Conservation (phyloP, 345 rosid genomes). For the Combretum micranthum region DNA sequence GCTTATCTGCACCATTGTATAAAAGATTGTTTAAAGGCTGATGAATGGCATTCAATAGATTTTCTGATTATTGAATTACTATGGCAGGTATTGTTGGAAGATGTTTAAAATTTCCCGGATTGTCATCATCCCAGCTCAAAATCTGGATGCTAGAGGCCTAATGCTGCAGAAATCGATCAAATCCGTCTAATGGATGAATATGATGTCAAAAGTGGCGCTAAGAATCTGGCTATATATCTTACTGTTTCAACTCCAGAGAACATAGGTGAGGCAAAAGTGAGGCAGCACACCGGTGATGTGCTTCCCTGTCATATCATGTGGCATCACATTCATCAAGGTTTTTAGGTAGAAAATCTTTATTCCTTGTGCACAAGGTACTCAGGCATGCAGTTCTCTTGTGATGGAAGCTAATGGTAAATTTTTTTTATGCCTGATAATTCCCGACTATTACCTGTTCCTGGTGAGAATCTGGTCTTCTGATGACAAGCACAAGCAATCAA, state of each 20-base stretch:
- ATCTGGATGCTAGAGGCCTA: conserved; percentile 50
- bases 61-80: neutral
- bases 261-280: conserved; percentile 61
- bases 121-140: conserved; percentile 55
- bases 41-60: too few species aligned
- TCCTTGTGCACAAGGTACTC: conserved; percentile 57
- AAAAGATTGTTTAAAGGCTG: too few species aligned
- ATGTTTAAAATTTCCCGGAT: conserved; percentile 69
- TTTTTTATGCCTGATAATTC: conserved; percentile 51
- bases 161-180: conserved; percentile 50
- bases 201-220: conserved; percentile 52
- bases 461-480: conserved; percentile 61
- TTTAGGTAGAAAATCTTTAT: conserved; percentile 60
- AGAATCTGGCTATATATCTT: conserved; percentile 61
- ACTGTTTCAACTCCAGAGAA: conserved; percentile 52
- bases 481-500: conserved; percentile 40
- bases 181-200: conserved; percentile 51
- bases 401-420: conserved; percentile 52
- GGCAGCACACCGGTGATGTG: conserved; percentile 53
- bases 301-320: conserved; percentile 56
- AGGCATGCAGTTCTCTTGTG: conserved; percentile 67
- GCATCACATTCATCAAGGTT: conserved; percentile 69
- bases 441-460: conserved; percentile 44
- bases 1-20: too few species aligned
- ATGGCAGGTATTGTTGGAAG: conserved; percentile 5